phyloP scores from a whole-genome alignment of 202 grass and related monocot genomes.

The Saccharum hybrid region DNA sequence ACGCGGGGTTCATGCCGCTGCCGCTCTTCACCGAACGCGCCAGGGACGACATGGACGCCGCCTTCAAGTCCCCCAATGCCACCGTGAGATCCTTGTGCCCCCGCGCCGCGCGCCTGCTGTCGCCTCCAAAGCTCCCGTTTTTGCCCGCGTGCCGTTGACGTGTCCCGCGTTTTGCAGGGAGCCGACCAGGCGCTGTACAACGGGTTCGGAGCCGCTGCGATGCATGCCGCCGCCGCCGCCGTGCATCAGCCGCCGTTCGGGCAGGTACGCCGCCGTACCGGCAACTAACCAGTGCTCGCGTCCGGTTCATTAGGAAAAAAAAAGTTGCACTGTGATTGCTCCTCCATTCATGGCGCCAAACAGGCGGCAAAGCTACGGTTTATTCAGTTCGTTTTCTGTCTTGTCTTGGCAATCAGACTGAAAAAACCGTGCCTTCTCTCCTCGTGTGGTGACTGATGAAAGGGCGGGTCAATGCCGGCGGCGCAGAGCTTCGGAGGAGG shows the following conservation, averaged over 20 bases:
- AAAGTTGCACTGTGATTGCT: neutral
- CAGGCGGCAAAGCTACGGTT: neutral
- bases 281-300: neutral
- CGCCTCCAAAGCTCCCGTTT: neutral
- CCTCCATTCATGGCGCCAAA: neutral
- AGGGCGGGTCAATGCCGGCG: slow-evolving; percentile 68
- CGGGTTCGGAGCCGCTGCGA: slow-evolving; percentile 53
- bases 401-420: slow-evolving; percentile 19
- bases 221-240: slow-evolving; percentile 46
- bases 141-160: neutral
- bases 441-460: slow-evolving; percentile 25
- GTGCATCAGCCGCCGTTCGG: slow-evolving; percentile 56
- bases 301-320: neutral
- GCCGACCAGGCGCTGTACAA: slow-evolving; percentile 49
- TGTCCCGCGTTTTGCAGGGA: slow-evolving; percentile 41
- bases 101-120: neutral
- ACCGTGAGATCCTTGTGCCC: slow-evolving; percentile 38
- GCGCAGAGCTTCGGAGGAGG: slow-evolving; percentile 71
- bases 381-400: neutral
- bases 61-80: slow-evolving; percentile 71
- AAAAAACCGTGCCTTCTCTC: neutral
- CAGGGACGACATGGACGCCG: slow-evolving; percentile 55
- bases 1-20: slow-evolving; percentile 65
- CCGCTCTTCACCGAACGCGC: slow-evolving; percentile 62
- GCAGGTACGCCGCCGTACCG: slow-evolving; percentile 44